Base-by-base conservation (phyloP, 306 rosid species). In the Fragaria vesca region DNA sequence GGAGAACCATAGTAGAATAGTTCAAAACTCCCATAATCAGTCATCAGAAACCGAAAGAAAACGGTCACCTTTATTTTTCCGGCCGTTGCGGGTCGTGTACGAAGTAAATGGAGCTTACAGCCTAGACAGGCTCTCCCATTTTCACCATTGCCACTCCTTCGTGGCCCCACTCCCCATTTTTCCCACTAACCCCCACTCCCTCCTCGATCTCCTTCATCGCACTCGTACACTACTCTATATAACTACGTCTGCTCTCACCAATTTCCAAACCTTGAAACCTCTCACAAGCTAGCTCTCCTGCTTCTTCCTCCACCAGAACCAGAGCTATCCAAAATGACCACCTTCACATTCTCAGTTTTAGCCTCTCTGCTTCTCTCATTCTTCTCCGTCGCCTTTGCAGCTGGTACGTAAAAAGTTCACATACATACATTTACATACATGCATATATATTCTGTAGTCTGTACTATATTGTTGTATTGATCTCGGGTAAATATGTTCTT, bases 291-390 rank as follows among this genome's bases (percentile, higher is more conserved):
- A 76, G 71, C 83, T 80, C 80, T 72, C 8, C 46, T 43, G 2
- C 85, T 82, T 77, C 60, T 62, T 78, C 77, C 52, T 34, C 3
- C 71, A 34, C 15, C 12, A 15, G 66, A 80, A 86, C 32, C 82
- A 67, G 75, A 88, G 69, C 81, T 21, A 42, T 26, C 26, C 4
- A 30, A 17, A 52, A 93, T 91, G 98, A 83, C 90, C 75, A 42
- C 79, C 60, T 71, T 79, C 43, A 1, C 66, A 12, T 63, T 76
- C 69, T 43, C 73, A 5, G 24, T 45, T 2, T 48, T 73, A 55
- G 73, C 46, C 69, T 15, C 60, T 8, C 6, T 68, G 4, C 72
- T 70, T 79, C 60, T 86, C 80, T n/a, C 71, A 1, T 52, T 86
- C 0, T 8, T 85, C 48, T 79, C 83, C 3, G 3, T 82, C 7